Conservation (phyloP, 495 filamentous ascomycete genomes). For the Xanthoparmelia taractica region DNA sequence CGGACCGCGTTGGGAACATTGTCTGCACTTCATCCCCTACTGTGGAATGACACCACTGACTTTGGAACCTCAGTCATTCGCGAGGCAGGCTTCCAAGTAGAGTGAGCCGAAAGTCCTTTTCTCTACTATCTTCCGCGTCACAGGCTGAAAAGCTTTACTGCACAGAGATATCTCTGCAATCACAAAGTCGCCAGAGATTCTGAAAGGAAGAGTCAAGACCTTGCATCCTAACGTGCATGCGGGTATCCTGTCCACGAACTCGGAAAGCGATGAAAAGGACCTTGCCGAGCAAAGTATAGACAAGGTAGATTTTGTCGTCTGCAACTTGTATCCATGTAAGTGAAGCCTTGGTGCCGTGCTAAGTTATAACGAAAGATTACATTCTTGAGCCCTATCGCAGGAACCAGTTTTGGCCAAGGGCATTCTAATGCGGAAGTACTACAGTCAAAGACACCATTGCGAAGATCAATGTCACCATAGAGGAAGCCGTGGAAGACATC, state of each 20-base stretch:
- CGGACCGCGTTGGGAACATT: no score
- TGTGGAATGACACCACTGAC: neutral
- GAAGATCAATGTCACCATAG: conserved; percentile 91
- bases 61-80: conserved; percentile 53
- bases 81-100: conserved; percentile 87
- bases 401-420: neutral
- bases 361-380: neutral
- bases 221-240: conserved; percentile 93
- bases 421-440: conserved; percentile 34
- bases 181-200: conserved; percentile 97
- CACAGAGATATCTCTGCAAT: conserved; percentile 79
- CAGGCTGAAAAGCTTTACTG: conserved; percentile 4
- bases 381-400: neutral
- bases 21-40: neutral
- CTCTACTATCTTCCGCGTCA: neutral
- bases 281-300: conserved; percentile 92
- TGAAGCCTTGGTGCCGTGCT: neutral
- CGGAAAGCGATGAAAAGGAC: conserved; percentile 90
- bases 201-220: conserved; percentile 92
- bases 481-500: conserved; percentile 95
- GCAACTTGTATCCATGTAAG: conserved; percentile 68
- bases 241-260: conserved; percentile 84
- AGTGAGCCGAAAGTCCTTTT: conserved; percentile 47
- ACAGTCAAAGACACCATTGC: conserved; percentile 90
- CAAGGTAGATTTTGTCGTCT: conserved; percentile 97